Evolutionary conservation across 1,284 basidiomycete species (phyloP).

Genomic region (Irpex sp.): DNA sequence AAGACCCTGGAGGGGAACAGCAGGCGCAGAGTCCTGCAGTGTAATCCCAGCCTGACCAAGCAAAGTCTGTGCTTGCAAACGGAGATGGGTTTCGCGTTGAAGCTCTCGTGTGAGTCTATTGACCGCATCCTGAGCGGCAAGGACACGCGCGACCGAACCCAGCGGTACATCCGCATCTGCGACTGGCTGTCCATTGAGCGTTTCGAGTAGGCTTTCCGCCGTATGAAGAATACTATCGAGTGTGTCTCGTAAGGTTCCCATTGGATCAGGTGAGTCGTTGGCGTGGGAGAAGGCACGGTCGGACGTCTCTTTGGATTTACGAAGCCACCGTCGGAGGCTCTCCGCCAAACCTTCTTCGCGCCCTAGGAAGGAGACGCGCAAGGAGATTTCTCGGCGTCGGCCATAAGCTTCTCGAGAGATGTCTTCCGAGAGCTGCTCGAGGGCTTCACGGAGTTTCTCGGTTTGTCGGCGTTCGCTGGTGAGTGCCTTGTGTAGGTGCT

Average conservation of each 20-base stretch:
- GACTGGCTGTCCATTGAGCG: conserved; percentile 34
- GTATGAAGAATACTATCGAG: conserved; percentile 40
- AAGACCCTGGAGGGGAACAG: neutral
- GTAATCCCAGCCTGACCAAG: conserved; percentile 17
- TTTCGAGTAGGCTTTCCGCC: conserved; percentile 42
- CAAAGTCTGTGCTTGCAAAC: conserved; percentile 46
- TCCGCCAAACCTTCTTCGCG: conserved; percentile 63
- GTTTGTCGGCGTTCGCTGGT: conserved; percentile 38
- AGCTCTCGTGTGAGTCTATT: conserved; percentile 60
- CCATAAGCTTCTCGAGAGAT: conserved; percentile 72
- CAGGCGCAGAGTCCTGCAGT: neutral
- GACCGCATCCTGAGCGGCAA: conserved; percentile 57
- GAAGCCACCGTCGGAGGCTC: conserved; percentile 49
- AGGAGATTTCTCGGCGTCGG: conserved; percentile 64
- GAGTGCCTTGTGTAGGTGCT: conserved; percentile 39
- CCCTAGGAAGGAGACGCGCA: conserved; percentile 62
- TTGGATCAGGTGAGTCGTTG: conserved; percentile 12
- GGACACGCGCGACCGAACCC: conserved; percentile 43
- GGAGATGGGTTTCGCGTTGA: conserved; percentile 53
- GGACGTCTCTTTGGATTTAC: conserved; percentile 42
- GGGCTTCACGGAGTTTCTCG: conserved; percentile 48
- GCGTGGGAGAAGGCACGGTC: conserved; percentile 14
- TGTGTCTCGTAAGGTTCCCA: conserved; percentile 19
- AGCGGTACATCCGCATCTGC: conserved; percentile 15
- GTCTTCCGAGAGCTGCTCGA: conserved; percentile 73